Percentiles rank a stretch among this genome's conserved stretches.
Evolutionary conservation across 1,139 yeast genomes (phyloP).

Genomic region (Blastobotrys proliferans): DNA sequence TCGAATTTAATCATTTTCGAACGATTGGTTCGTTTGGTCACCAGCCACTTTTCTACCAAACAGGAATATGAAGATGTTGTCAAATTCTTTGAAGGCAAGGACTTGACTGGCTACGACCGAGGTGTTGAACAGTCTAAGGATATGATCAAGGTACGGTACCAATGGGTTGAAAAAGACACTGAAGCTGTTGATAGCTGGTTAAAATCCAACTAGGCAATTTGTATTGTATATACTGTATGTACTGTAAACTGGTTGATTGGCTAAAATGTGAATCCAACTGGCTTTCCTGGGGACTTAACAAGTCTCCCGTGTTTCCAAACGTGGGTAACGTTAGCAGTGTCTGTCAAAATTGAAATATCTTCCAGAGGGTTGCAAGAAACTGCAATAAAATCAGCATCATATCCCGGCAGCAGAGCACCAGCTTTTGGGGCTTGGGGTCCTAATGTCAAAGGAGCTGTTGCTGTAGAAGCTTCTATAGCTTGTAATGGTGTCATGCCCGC

Average conservation of each 20-base stretch:
- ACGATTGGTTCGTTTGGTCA: conserved; percentile 54
- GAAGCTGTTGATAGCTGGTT: conserved; percentile 34
- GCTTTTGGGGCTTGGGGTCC: too few species aligned
- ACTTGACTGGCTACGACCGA: conserved; percentile 42
- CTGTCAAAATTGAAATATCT: too few species aligned
- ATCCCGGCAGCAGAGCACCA: too few species aligned
- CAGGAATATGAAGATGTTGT: conserved; percentile 45
- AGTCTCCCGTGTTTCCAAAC: too few species aligned
- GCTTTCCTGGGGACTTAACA: neutral
- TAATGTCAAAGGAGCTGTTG: too few species aligned
- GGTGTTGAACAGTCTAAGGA: conserved; percentile 34
- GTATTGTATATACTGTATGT: neutral
- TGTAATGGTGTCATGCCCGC: too few species aligned
- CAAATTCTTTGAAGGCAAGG: conserved; percentile 50
- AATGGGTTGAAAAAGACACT: conserved; percentile 33
- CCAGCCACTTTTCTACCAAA: conserved; percentile 45
- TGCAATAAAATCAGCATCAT: too few species aligned
- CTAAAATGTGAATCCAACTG: neutral
- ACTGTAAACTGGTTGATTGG: neutral
- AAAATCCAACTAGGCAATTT: neutral
- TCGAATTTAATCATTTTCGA: conserved; percentile 61
- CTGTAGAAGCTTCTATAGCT: too few species aligned
- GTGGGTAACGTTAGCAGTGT: too few species aligned
- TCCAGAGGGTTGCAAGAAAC: too few species aligned
- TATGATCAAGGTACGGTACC: conserved; percentile 26